Evolutionary conservation across 768 basidiomycete genomes (phyloP).

Genomic region (Termitomyces sp.): DNA sequence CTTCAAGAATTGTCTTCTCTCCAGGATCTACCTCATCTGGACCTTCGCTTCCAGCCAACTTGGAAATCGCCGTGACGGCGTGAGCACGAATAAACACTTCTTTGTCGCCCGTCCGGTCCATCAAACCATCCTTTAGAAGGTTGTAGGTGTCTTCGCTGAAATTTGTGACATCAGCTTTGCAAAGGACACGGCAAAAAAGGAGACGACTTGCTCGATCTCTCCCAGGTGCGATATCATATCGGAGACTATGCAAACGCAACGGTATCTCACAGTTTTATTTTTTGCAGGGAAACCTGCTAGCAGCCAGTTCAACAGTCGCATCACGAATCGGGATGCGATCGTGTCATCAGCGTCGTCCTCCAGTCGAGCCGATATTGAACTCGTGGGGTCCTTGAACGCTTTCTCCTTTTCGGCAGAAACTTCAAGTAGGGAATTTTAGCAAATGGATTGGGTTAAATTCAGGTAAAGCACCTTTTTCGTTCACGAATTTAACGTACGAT

Average conservation of each 20-base stretch:
- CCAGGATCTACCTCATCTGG: conserved; percentile 47
- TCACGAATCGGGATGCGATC: conserved; percentile 63
- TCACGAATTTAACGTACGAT: conserved; percentile 76
- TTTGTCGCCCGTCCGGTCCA: conserved; percentile 84
- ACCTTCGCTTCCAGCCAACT: conserved; percentile 72
- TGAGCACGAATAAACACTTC: conserved; percentile 82
- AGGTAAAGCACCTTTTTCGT: conserved; percentile 69
- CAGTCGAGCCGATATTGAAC: conserved; percentile 20
- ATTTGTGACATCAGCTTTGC: neutral
- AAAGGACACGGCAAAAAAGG: neutral
- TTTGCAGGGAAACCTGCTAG: conserved; percentile 84
- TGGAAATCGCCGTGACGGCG: conserved; percentile 78
- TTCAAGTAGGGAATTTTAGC: conserved; percentile 10
- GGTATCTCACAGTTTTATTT: conserved; percentile 85
- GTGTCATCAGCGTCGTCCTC: conserved; percentile 63
- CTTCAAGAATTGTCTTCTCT: conserved; percentile 55
- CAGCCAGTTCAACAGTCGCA: conserved; percentile 67
- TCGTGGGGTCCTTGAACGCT: conserved; percentile 22
- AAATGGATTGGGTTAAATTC: neutral
- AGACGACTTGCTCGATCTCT: conserved; percentile 75
- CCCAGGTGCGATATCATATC: conserved; percentile 84
- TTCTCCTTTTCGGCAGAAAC: conserved; percentile 30
- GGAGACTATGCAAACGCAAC: conserved; percentile 77
- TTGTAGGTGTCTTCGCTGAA: conserved; percentile 80
- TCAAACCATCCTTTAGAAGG: conserved; percentile 59